Evolutionary conservation across 2,329 filamentous ascomycete genomes (phyloP), one percentile per base, ranked within the genome.

Genomic region (Graphilbum sp.): DNA sequence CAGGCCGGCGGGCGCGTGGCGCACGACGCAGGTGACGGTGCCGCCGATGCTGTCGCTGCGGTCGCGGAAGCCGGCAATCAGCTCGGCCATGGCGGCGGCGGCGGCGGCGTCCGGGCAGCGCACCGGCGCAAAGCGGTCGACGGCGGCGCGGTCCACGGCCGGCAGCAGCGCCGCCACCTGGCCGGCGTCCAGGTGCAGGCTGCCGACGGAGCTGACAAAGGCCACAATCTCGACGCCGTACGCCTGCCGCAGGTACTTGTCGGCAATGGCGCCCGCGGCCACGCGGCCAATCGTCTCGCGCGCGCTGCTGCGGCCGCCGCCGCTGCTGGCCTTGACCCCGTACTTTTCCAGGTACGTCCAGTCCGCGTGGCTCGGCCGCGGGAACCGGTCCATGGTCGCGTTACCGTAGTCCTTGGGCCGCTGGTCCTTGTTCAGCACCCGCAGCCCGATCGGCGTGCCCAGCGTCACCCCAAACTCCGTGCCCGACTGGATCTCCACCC

Each of bases 281-380:
- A 96, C 88, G 48, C 88, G 74, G 45, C 80, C 85, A 54, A 96
- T 94, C 11, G 88, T 96, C 68, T 96, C 88, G 46, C 88, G 69
- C n/a, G 90, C 90, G 55, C 79, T 87, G 55, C 80, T 87, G 45
- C 90, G 72, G 38, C 90, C 88, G 49, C 90, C 88, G 41, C 90
- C 88, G 44, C 78, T 86, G 55, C 75, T 83, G 29, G 90, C 86
- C 66, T 92, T 92, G 49, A 92, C 77, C 41, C 88, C 88, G 58
- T 98, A 98, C 64, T 96, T 96, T 59, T 94, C 83, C 43, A 94
- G 69, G 62, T 96, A 96, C 43, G 90, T 96, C 74, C 81, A 95
- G 61, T 96, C 88, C 43, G 90, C 88, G 61, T 96, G 90, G 55
- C 77, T 85, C 27, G 88, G 90, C 37, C 90, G 73, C 5, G 90